phyloP scores from a whole-genome alignment of 2,329 filamentous ascomycete genomes.

The Bretziella fagacearum region DNA sequence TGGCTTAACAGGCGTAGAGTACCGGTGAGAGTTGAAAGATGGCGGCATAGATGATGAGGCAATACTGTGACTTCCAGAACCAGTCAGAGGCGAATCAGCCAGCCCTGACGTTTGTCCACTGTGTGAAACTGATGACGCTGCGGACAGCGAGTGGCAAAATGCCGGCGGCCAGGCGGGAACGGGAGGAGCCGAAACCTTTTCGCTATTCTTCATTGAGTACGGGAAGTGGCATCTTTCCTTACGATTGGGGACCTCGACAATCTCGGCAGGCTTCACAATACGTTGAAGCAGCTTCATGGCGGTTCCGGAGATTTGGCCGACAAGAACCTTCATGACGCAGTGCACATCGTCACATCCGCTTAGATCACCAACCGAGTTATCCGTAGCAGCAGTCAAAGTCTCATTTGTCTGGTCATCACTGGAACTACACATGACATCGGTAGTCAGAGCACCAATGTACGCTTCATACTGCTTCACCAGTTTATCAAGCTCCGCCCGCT shows the following conservation, averaged over 20 bases:
- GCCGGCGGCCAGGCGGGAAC: conserved; percentile 13
- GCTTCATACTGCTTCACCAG: conserved; percentile 9
- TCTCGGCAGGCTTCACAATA: not conserved
- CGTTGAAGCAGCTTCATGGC: conserved; percentile 7
- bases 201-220: not conserved
- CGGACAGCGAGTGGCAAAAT: conserved; percentile 5
- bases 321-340: conserved; percentile 12
- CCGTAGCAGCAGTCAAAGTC: not conserved
- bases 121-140: not conserved
- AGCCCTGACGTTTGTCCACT: not conserved
- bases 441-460: conserved; percentile 12
- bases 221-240: conserved; percentile 11
- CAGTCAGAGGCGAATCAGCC: not conserved
- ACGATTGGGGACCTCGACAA: not conserved
- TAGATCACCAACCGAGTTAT: not conserved
- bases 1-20: not conserved
- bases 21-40: not conserved
- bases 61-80: not conserved
- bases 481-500: conserved; percentile 9
- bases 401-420: not conserved
- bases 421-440: conserved; percentile 8
- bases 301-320: conserved; percentile 5
- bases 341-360: conserved; percentile 8
- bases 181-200: not conserved
- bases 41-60: not conserved